A percentile compares a stretch with the other conserved stretches of the same genome.
phyloP scores from a whole-genome alignment of 2,329 filamentous ascomycete species.

The Metarhizium guizhouense region DNA sequence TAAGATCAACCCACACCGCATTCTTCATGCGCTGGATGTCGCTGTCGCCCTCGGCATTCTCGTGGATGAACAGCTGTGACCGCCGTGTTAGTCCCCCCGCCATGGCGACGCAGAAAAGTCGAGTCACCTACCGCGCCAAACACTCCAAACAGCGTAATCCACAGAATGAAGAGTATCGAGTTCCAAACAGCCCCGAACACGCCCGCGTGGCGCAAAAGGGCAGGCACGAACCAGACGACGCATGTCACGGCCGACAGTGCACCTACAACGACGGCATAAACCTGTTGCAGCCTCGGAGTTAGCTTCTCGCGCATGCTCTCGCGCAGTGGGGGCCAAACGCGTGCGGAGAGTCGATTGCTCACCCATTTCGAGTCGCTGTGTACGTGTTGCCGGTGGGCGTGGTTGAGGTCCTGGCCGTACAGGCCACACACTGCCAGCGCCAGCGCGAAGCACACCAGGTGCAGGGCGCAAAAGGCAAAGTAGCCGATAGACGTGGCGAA shows the following conservation, averaged over 20 bases:
- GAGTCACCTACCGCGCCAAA: slow-evolving; percentile 55
- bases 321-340: neutral
- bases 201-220: slow-evolving; percentile 41
- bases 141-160: slow-evolving; percentile 73
- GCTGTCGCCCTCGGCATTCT: slow-evolving; percentile 52
- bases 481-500: slow-evolving; percentile 37
- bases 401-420: slow-evolving; percentile 61
- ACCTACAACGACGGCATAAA: slow-evolving; percentile 65
- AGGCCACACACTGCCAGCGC: slow-evolving; percentile 70
- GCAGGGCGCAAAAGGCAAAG: slow-evolving; percentile 51
- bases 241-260: slow-evolving; percentile 56
- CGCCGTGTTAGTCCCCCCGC: neutral
- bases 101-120: neutral
- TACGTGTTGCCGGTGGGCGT: slow-evolving; percentile 37
- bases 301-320: neutral
- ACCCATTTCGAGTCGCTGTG: slow-evolving; percentile 64
- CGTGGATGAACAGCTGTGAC: slow-evolving; percentile 58
- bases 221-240: slow-evolving; percentile 56
- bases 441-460: slow-evolving; percentile 68
- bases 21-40: slow-evolving; percentile 72
- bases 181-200: slow-evolving; percentile 57
- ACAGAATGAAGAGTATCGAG: slow-evolving; percentile 63
- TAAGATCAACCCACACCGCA: slow-evolving; percentile 75
- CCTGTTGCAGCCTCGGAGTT: slow-evolving; percentile 32
- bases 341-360: slow-evolving; percentile 16